Base-by-base conservation (phyloP, 2,329 filamentous ascomycete genomes). In the Aspergillus terreus region DNA sequence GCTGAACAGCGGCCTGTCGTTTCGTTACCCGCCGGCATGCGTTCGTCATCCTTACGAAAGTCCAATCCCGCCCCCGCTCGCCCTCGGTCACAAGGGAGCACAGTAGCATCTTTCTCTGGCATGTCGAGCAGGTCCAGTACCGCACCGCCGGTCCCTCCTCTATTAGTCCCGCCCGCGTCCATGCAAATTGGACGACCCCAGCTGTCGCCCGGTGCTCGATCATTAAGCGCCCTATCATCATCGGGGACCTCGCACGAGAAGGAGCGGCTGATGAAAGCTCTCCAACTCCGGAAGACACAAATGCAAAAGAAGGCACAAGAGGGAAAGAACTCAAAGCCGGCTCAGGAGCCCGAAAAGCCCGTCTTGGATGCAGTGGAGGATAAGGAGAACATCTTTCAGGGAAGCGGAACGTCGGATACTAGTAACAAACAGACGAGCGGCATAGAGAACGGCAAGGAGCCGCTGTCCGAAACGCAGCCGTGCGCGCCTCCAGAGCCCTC, bases 211-310 rank as follows among this genome's bases (percentile, higher is more conserved):
- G 64, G 68, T 15, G 69, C 69, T 33, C 71, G 71, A 53, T 74
- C 72, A 21, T 71, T 64, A 69, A 81, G 64, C 69, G 74, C 75
- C 59, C 56, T 72, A 56, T 66, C 64, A 63, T 76, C 70, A 62
- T 78, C 68, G 10, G 74, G 76, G n/a, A 87, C 95, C 63, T 90
- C 90, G 1, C 89, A 90, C 0, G 94, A 99, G 70, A 97, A 95
- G 74, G 84, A 89, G 54, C 82, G 94, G 49, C 77, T 99, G 56
- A 92, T 96, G 89, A 96, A 95, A 74, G 94, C 94, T 6, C 81
- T 96, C 74, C 88, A 96, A 70, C 72, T 96, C 60, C 82, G 92
- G 47, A 94, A 95, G 71, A 90, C 88, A 72, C 91, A 90, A 69
- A 84, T 86, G 66, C 69, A 66, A 35, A 71, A 68, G 52, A 65